Base-by-base conservation (phyloP, 2,329 filamentous ascomycete species). In the Parascedosporium putredinis region DNA sequence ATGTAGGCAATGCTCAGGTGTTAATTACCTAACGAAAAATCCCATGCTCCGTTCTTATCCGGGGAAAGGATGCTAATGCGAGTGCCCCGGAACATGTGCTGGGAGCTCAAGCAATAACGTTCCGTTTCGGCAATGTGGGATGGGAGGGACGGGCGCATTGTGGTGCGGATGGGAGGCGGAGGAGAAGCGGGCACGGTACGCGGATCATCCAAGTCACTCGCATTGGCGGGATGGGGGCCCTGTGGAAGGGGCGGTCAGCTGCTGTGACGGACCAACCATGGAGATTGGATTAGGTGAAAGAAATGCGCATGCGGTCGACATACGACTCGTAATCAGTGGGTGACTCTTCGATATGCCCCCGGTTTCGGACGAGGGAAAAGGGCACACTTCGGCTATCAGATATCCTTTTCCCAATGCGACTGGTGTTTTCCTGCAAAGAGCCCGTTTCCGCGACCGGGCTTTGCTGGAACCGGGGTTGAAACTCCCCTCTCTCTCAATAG, bases 211-310 rank as follows among this genome's bases (percentile, higher is more conserved):
- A 12, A 16, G 33, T 36, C 4, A 14, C 33, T 18, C 33, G n/a
- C 33, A 5, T 8, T 18, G 2, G n/a, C 20, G n/a, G n/a, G n/a
- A n/a, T n/a, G n/a, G n/a, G n/a, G n/a, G n/a, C n/a, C n/a, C n/a
- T n/a, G n/a, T n/a, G 38, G 23, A 20, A 42, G 23, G 38, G 38
- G 38, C 38, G 38, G 38, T 42, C 38, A 42, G 38, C 38, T 42
- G 10, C 12, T 8, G 2, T 20, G 23, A 23, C 38, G 38, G 38
- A 18, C 38, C 20, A 42, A 42, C 20, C 20, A 20, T 24, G 38
- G 38, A 22, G 38, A 42, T 16, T 36, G 38, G 38, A 42, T 42
- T 42, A 24, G 38, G 38, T 24, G 3, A n/a, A n/a, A n/a, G n/a
- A n/a, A 16, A 36, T 42, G 7, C 16, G 23, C 23, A 42, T 42